Base-by-base conservation (phyloP, 495 filamentous ascomycete genomes). In the Podospora didyma region DNA sequence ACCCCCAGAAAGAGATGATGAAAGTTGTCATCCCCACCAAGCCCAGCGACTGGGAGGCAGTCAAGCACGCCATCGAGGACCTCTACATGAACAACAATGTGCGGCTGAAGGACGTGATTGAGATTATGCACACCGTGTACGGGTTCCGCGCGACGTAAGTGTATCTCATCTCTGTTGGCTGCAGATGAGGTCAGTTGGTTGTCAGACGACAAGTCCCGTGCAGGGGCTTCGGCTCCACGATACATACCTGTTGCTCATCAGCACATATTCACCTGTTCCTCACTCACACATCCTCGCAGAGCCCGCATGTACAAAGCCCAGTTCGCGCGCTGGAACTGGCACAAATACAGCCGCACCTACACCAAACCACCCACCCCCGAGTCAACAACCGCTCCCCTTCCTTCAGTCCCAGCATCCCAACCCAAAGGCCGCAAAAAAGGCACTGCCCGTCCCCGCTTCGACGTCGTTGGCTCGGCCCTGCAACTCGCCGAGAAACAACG, bases 241-340 rank as follows among this genome's bases (percentile, higher is more conserved):
- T 51, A 35, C 28, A 9, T 17, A 11, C 51, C 11, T 1, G 23
- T 6, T 46, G 4, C 3, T 14, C 2, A 46, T 19, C 3, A 31
- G n/a, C n/a, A n/a, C n/a, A n/a, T n/a, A n/a, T n/a, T n/a, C n/a
- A n/a, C n/a, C n/a, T n/a, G n/a, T n/a, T n/a, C n/a, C n/a, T n/a
- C n/a, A n/a, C n/a, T n/a, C n/a, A n/a, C n/a, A n/a, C n/a, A n/a
- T n/a, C n/a, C 9, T 0, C 3, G 2, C 28, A 62, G 60, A 7
- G 24, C 60, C 5, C 55, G 60, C 14, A 62, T 62, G 60, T 62
- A 58, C 56, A 62, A 62, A 17, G 55, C 60, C 14, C 60, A 62
- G 48, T 62, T 62, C 28, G 37, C 48, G 11, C 53, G 47, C 35
- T 62, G 60, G 60, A 46, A 54, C 31, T 62, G 60, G 60, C 55